These are phyloP conservation scores for Aspergillus brasiliensis DNA, from an alignment of 2,329 filamentous ascomycete species.

Conservation along the genomic window DNA sequence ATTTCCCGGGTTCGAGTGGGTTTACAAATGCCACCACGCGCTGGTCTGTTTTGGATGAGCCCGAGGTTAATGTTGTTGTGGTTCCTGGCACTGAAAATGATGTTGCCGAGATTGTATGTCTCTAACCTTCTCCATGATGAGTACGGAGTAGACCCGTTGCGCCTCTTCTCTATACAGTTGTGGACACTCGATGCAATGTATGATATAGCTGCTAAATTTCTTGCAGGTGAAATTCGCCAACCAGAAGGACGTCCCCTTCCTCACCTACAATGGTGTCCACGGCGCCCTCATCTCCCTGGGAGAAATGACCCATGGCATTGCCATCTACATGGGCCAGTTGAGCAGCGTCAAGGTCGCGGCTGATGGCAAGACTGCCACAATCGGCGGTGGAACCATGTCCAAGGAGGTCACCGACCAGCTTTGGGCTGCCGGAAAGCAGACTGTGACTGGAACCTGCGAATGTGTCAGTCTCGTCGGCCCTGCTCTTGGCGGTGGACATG, in stretches of 20 bases:
- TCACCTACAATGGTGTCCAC: slow-evolving; percentile 57
- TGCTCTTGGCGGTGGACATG: slow-evolving; percentile 61
- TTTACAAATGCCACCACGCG: slow-evolving; percentile 45
- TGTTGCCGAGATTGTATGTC: slow-evolving; percentile 51
- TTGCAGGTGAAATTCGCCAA: slow-evolving; percentile 53
- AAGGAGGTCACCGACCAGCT: slow-evolving; percentile 52
- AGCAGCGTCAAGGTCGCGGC: slow-evolving; percentile 41
- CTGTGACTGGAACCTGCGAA: slow-evolving; percentile 56
- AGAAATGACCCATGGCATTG: slow-evolving; percentile 53
- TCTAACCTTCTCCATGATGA: no score
- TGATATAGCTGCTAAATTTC: neutral
- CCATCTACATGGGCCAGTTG: slow-evolving; percentile 53
- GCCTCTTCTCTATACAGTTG: no score
- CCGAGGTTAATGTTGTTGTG: slow-evolving; percentile 51
- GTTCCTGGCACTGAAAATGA: slow-evolving; percentile 53
- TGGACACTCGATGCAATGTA: neutral
- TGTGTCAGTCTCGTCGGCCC: slow-evolving; percentile 54
- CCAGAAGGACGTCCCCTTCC: slow-evolving; percentile 51
- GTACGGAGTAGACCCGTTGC: no score
- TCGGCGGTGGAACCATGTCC: slow-evolving; percentile 53
- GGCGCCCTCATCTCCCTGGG: slow-evolving; percentile 55
- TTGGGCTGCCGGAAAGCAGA: slow-evolving; percentile 56
- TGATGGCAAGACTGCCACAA: slow-evolving; percentile 50
- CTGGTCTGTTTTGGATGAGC: slow-evolving; percentile 51
- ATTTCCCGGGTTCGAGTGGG: slow-evolving; percentile 44